Evolutionary conservation across 1,284 basidiomycete genomes (phyloP).

Genomic region (Ceratobasidium papillatum): DNA sequence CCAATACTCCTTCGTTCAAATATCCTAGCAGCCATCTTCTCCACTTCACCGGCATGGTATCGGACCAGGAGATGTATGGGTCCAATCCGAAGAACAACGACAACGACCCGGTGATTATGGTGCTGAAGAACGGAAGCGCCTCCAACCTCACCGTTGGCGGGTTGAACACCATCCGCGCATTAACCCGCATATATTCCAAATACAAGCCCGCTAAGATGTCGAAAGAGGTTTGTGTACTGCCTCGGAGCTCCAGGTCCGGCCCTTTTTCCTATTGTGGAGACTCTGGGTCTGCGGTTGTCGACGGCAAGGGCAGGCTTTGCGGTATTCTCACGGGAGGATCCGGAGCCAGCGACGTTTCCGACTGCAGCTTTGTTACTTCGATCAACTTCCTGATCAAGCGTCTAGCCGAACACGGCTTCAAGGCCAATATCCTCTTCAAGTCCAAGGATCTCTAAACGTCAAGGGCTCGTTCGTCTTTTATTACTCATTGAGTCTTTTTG

Average conservation of each 20-base stretch:
- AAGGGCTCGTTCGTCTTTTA: too few relatives aligned
- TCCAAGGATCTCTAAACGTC: constrained; percentile 29
- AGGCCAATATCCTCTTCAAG: constrained; percentile 45
- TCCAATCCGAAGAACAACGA: constrained; percentile 35
- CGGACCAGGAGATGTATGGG: constrained; percentile 28
- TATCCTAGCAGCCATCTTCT: constrained; percentile 28
- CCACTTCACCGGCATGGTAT: constrained; percentile 22
- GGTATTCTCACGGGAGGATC: constrained; percentile 49
- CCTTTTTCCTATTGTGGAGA: constrained; percentile 29
- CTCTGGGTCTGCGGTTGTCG: constrained; percentile 33
- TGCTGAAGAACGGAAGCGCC: constrained; percentile 37
- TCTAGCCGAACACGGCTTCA: constrained; percentile 36
- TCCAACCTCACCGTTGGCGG: constrained; percentile 39
- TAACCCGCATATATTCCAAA: constrained; percentile 35
- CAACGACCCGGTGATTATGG: constrained; percentile 40
- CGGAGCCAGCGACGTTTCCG: constrained; percentile 44
- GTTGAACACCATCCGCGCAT: constrained; percentile 41
- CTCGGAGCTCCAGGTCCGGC: constrained; percentile 44
- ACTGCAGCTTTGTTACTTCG: constrained; percentile 10
- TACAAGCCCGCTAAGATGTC: constrained; percentile 41
- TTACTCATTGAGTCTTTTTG: too few relatives aligned
- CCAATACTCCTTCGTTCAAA: constrained; percentile 28
- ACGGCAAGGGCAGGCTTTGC: constrained; percentile 42
- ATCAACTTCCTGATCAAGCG: constrained; percentile 37
- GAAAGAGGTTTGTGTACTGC: constrained; percentile 47